Base-by-base conservation (phyloP, 352 stramenopile species). In the Phytopythium helicoides region DNA sequence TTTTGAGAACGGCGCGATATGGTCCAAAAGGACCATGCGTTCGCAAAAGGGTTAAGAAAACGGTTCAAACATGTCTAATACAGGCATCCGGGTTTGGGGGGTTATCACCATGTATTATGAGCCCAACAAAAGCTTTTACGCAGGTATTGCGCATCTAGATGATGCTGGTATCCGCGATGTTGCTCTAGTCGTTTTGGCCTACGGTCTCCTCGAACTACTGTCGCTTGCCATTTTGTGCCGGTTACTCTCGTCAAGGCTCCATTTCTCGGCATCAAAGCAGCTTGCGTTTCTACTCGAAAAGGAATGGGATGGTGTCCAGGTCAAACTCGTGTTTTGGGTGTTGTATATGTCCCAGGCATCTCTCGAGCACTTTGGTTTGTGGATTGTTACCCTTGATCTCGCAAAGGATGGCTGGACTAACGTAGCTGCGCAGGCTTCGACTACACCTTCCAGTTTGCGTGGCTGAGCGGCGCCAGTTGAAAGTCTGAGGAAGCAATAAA, bases 241-340 rank as follows among this genome's bases (percentile, higher is more conserved):
- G 5, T 2, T 64, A 19, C 38, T 68, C 11, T 19, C 28, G 11
- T 41, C 38, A 1, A 64, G 56, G 21, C 48, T 71, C 4, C 10
- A 36, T 14, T 21, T 74, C 18, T 48, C 52, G 1, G n/a, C 51
- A 9, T 4, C 66, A 6, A 23, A 54, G 4, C 57, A 68, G 12
- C 49, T 74, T 11, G 58, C 54, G 23, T 66, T 75, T 23, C 54
- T 72, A 21, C 46, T 75, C n/a, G 22, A 42, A 16, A 54, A 35
- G 8, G 49, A 71, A n/a, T 52, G 35, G 37, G 33, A 16, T 12
- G 26, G 63, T 14, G 31, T 68, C 3, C 61, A 63, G 35, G n/a
- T 15, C 35, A 70, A 62, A 48, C 47, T 74, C 28, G 34, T 63
- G 25, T 52, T 62, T 41, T 72, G 64, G 59, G 40, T 73, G 22